phyloP scores from a whole-genome alignment of 768 basidiomycete genomes.

The Leucogyrophana mollusca region DNA sequence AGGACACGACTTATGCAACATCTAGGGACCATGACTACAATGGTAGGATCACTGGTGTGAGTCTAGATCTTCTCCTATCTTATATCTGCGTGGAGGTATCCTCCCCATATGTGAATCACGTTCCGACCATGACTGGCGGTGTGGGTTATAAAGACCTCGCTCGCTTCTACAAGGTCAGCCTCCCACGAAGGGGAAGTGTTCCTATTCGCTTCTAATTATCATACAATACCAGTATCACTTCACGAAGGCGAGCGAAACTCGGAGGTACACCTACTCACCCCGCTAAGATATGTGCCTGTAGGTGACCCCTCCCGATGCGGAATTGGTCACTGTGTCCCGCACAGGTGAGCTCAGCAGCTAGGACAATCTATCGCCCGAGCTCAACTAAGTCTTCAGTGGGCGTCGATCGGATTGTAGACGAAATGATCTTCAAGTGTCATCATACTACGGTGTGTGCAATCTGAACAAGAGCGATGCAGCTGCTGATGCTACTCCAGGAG shows the following conservation, averaged over 20 bases:
- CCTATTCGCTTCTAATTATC: not conserved
- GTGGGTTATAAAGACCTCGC: conserved; percentile 40
- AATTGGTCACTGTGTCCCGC: conserved; percentile 40
- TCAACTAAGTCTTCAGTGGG: conserved; percentile 27
- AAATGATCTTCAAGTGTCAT: conserved; percentile 44
- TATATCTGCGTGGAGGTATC: conserved; percentile 32
- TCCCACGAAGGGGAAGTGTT: conserved; percentile 2
- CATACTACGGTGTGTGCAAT: conserved; percentile 32
- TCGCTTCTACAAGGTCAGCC: conserved; percentile 43
- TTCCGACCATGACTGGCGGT: conserved; percentile 48
- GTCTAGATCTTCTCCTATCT: not conserved
- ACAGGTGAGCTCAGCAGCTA: conserved; percentile 28
- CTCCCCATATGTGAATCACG: conserved; percentile 41
- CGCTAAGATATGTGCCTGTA: conserved; percentile 7
- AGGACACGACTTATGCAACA: not conserved
- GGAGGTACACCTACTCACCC: too few relatives aligned
- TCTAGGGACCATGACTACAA: conserved; percentile 42
- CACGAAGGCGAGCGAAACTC: conserved; percentile 23
- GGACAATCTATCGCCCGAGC: not conserved
- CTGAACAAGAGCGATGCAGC: not conserved
- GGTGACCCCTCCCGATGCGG: conserved; percentile 41
- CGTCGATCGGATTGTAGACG: conserved; percentile 44
- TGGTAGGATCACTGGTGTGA: conserved; percentile 22
- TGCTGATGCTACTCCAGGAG: conserved; percentile 27
- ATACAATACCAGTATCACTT: conserved; percentile 34